A percentile compares a stretch with the other conserved stretches of the same genome.
Conservation (phyloP, 805 yeast species). For the Starmerella gropengiesseri region DNA sequence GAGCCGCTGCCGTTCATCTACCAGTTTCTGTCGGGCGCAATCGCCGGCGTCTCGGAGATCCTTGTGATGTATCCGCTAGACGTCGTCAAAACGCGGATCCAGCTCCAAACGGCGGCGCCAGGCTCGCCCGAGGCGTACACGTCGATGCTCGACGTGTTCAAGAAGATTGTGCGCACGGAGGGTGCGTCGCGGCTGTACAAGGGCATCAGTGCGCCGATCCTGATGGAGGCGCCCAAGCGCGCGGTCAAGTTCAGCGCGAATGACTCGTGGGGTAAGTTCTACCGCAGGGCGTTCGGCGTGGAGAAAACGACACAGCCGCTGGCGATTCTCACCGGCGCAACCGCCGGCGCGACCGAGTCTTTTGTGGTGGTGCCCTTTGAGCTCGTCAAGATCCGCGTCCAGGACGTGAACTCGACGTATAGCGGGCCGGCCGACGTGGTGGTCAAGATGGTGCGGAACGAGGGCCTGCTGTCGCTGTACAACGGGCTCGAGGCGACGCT, state of each 20-base stretch:
- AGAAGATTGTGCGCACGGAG: constrained; percentile 74
- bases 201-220: constrained; percentile 91
- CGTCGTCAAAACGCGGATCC: constrained; percentile 94
- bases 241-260: constrained; percentile 98
- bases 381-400: constrained; percentile 86
- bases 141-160: constrained; percentile 76
- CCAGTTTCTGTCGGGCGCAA: constrained; percentile 85
- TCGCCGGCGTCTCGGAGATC: constrained; percentile 96
- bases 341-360: constrained; percentile 96
- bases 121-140: constrained; percentile 45
- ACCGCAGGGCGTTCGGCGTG: constrained; percentile 60
- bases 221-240: constrained; percentile 99
- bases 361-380: constrained; percentile 98
- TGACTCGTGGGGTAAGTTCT: constrained; percentile 88
- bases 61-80: constrained; percentile 93
- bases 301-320: constrained; percentile 63
- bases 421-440: constrained; percentile 78
- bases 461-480: constrained; percentile 77
- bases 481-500: constrained; percentile 93
- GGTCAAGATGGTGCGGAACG: constrained; percentile 52
- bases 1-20: constrained; percentile 63
- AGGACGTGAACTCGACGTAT: constrained; percentile 73
- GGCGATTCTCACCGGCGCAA: constrained; percentile 88
- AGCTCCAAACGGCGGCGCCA: constrained; percentile 51
- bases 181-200: constrained; percentile 76